Conservation (phyloP, 345 rosid genomes). For the sweet orange (Citrus sinensis) region DVS_A1.0 CM039164.1:17807501-17808000, state of each 20-base stretch:
- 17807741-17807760: not conserved
- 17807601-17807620: not conserved
- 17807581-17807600: not conserved
- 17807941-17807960: conserved; percentile 30
- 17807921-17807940: conserved; percentile 50
- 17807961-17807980: conserved; percentile 46
- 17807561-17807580: not conserved
- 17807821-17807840: not conserved
- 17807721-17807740: not conserved
- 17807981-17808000: conserved; percentile 54
- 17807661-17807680: not conserved
- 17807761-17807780: not conserved
- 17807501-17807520: too few species aligned
- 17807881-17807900: not conserved
- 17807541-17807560: not conserved
- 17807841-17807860: not conserved
- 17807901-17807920: conserved; percentile 41
- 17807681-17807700: not conserved
- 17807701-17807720: not conserved
- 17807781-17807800: not conserved
- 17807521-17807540: too few species aligned
- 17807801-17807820: not conserved
- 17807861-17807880: conserved; percentile 3
- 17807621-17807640: not conserved
- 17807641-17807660: not conserved